Base-by-base conservation (phyloP, 495 filamentous ascomycete genomes). In the Trypethelium eluteriae region DNA sequence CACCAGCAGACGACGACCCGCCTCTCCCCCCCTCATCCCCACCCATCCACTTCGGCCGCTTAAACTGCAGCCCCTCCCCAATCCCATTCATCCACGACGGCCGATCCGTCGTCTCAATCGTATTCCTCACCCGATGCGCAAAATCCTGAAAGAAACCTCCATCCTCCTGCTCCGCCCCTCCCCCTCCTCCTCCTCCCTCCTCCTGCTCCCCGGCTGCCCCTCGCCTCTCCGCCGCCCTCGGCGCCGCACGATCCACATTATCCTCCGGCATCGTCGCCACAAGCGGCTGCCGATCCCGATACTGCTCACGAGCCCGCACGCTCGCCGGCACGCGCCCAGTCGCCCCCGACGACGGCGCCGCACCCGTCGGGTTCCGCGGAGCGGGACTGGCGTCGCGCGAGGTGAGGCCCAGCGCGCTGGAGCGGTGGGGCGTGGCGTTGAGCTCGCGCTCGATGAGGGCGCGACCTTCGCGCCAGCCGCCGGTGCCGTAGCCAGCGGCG, bases 381-480 rank as follows among this genome's bases (percentile, higher is more conserved):
- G n/a, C 70, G 6, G 63, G 66, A n/a, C 73, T 70, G 32, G 25
- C 49, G 36, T 34, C 38, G 2, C 74, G 69, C 3, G 70, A 67
- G n/a, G 75, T 69, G 11, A 76, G 62, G 14, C 74, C 74, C 0
- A 77, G 69, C 0, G 72, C 65, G 34, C 36, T 47, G 25, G 49
- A 39, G 41, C 14, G 41, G 14, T 82, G 82, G n/a, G 79, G 81
- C 59, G 81, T 72, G 0, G 87, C 88, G 62, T 88, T 85, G 18
- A 95, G 74, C 73, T 98, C 94, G 14, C 93, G 86, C 67, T 96
- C 91, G 67, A 98, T 96, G 12, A 98, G 81, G 38, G 92, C 91
- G n/a, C 90, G 83, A 14, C 94, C 94, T 79, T 98, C 94, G 41
- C 93, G 82, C 94, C 94, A 98, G 16, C 88, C 85, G 34, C 89